phyloP scores from a whole-genome alignment of 2,329 filamentous ascomycete genomes.

The Alternaria angustiovoidea region DNA sequence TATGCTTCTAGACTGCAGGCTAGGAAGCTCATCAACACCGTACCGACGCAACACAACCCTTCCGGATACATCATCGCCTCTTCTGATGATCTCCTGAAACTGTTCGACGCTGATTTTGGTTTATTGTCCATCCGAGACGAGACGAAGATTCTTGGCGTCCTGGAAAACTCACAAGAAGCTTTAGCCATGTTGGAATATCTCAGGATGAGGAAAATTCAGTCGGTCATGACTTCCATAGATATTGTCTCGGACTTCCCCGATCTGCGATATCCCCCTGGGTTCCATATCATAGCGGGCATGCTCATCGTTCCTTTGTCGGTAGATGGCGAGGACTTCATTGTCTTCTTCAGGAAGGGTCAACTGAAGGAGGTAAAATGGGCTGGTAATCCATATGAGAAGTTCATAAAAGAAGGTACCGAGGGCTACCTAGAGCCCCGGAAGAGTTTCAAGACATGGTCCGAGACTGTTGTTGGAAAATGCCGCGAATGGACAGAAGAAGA shows the following conservation, averaged over 20 bases:
- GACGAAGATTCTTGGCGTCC: constrained; percentile 80
- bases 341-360: constrained; percentile 85
- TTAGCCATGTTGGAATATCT: constrained; percentile 86
- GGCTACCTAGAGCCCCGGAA: constrained; percentile 79
- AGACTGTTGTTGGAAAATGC: constrained; percentile 81
- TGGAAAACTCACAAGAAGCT: constrained; percentile 81
- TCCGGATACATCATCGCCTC: constrained; percentile 91
- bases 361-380: constrained; percentile 83
- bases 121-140: constrained; percentile 86
- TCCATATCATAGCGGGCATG: constrained; percentile 78
- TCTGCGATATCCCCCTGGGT: constrained; percentile 79
- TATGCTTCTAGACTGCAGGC: constrained; percentile 86
- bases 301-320: constrained; percentile 82
- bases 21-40: constrained; percentile 86
- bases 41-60: constrained; percentile 80
- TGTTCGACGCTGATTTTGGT: constrained; percentile 89
- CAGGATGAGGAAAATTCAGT: constrained; percentile 75
- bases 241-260: constrained; percentile 81
- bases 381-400: constrained; percentile 85
- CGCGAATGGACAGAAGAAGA: constrained; percentile 90
- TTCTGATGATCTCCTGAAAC: constrained; percentile 80
- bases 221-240: constrained; percentile 81
- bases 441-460: constrained; percentile 82
- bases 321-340: constrained; percentile 83
- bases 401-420: constrained; percentile 73